Evolutionary conservation across 805 yeast genomes (phyloP), one percentile per base, ranked within the genome.

Genomic region (Cyberlindnera samutprakarnensis): DNA sequence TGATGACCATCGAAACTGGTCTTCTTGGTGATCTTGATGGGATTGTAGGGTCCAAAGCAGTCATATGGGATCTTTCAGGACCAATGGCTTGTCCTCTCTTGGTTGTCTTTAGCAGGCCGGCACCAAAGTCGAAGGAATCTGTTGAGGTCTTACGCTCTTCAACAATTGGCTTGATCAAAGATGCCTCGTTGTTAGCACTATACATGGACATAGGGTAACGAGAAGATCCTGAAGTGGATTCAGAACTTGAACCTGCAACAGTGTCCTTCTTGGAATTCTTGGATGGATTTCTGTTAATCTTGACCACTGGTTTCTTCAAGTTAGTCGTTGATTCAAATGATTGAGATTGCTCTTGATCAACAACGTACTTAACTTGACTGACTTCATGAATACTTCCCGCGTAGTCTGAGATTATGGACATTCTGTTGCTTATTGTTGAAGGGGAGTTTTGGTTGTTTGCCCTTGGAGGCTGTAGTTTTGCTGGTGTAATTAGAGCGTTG

Each of bases 11-110:
- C 5, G 48, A 42, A 5, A 43, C 27, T n/a, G 56, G 56, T 45
- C 56, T 49, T 7, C 36, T 35, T 31, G 47, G 46, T 1, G 56
- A 49, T 37, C 56, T 44, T 11, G 56, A 46, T 11, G 56, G 56
- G 27, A 51, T 45, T 2, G 49, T 30, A 8, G 41, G 44, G 21
- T 41, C 42, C 4, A 46, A 23, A 7, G 34, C 21, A 6, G 43
- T 42, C 5, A 41, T 26, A 7, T 23, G 17, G 15, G 35, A 21
- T 28, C 43, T 38, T 11, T 43, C 50, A 10, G 36, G 9, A 7
- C 16, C 15, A 15, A 26, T 18, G 15, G 35, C 19, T 14, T 6
- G 19, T 5, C 31, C 26, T 11, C 28, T 42, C 25, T 35, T 45
- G 24, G 32, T 37, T 2, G 52, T 45, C 29, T 35, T 37, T 25